These are phyloP conservation scores for Rosa chinensis DNA, from an alignment of 306 rosid species.

Conservation along the genomic window DNA sequence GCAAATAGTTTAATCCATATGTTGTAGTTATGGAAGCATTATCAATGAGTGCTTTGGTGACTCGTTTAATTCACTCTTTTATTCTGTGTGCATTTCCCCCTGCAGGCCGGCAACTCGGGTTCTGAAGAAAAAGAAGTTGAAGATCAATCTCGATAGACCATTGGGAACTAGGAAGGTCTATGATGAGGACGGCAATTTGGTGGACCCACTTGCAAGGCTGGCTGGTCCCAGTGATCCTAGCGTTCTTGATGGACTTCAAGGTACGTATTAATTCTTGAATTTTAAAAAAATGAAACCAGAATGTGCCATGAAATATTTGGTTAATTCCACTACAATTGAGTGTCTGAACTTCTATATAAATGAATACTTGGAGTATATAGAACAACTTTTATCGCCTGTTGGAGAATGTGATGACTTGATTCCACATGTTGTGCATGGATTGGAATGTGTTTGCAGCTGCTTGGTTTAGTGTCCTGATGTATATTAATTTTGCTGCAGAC, in stretches of 20 bases:
- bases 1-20: not conserved
- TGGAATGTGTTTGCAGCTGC: conserved; percentile 3
- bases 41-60: not conserved
- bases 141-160: conserved; percentile 79
- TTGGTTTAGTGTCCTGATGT: conserved; percentile 16
- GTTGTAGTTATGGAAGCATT: not conserved
- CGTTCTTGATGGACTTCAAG: conserved; percentile 52
- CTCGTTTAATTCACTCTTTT: not conserved
- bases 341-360: not conserved
- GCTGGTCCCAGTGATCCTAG: conserved; percentile 48
- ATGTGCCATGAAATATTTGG: not conserved
- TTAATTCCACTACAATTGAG: not conserved
- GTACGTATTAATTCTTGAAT: conserved; percentile 34
- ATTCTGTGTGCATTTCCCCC: conserved; percentile 2
- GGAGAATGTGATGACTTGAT: not conserved
- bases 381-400: not conserved
- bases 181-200: conserved; percentile 81
- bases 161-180: conserved; percentile 73
- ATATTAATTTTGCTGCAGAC: conserved; percentile 40
- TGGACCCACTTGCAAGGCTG: conserved; percentile 72
- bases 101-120: conserved; percentile 58
- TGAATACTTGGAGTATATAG: not conserved
- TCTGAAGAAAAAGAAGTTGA: conserved; percentile 80
- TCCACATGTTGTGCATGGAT: not conserved
- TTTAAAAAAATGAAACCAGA: not conserved